Base-by-base conservation (phyloP, 305 asterid species). In the Fraxinus ornus region DNA sequence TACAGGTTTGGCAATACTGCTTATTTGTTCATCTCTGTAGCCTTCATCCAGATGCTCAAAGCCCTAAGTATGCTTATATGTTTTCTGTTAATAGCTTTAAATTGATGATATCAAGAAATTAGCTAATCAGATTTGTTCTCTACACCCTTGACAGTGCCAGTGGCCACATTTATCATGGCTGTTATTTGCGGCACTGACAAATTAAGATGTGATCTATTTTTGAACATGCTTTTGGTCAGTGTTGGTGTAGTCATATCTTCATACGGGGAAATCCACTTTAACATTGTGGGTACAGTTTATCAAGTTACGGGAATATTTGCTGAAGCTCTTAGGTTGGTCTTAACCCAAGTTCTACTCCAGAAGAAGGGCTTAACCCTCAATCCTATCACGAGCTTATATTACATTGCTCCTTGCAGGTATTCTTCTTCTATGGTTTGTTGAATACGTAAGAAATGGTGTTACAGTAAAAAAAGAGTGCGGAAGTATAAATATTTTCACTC, bases 391-490 rank as follows among this genome's bases (percentile, higher is more conserved):
- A 96, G 98, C 88, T 90, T 96, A 60, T 96, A 96, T 83, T 96
- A 96, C 92, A 96, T 96, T 85, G 99, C 99, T 76, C 99, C 99
- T 60, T 96, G 99, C 99, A 96, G 99, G 98, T 96, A 90, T 80
- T 21, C 78, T 77, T 83, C 81, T 83, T 79, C 83, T 79, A 76
- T 86, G 62, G 83, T 79, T 66, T 44, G 62, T 64, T 57, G 71
- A 81, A 72, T 64, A 64, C 22, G 17, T 17, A 19, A 68, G 36
- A 55, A 77, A 72, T 44, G 71, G 78, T n/a, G 28, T 28, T 70
- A 62, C 21, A 39, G 57, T 57, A 57, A 76, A 80, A 80, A 39
- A 21, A 35, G 41, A 70, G 21, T 41, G 5, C 28, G 35, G 32
- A 73, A 60, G 76, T 33, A 30, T 57, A 83, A 32, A 75, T 47